Percentiles rank a stretch among this genome's conserved stretches.
These are phyloP conservation scores for Umbelopsis sp. DNA, from an alignment of 192 early-diverging fungal species.

Conservation along the genomic window DNA sequence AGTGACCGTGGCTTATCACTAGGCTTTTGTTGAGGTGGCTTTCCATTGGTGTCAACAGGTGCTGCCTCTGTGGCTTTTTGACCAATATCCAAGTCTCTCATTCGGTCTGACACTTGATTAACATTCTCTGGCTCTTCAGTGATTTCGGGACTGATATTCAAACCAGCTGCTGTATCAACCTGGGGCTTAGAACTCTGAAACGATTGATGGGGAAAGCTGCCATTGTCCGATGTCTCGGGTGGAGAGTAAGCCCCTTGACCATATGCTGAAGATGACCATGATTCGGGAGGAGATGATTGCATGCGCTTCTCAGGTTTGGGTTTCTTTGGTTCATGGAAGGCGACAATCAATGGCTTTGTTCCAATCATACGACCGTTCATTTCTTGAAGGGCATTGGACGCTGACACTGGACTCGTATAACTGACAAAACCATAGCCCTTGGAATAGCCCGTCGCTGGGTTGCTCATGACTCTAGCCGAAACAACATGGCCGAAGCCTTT, in stretches of 20 bases:
- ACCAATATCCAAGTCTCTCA: constrained; percentile 9
- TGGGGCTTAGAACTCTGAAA: background rate
- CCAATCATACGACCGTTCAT: constrained; percentile 87
- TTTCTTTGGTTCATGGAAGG: constrained; percentile 92
- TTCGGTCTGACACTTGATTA: background rate
- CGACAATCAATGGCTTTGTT: constrained; percentile 88
- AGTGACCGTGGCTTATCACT: constrained; percentile 3
- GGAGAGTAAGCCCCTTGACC: background rate
- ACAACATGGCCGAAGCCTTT: constrained; percentile 86
- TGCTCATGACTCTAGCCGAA: constrained; percentile 86
- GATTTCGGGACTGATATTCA: background rate
- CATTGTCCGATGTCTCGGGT: background rate
- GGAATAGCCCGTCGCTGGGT: constrained; percentile 67
- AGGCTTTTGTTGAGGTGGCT: background rate
- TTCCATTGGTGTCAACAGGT: background rate
- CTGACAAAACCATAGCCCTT: constrained; percentile 95
- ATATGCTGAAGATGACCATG: background rate
- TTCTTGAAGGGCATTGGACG: constrained; percentile 82
- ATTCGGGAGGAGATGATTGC: background rate
- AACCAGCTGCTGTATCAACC: background rate
- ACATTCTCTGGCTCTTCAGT: background rate
- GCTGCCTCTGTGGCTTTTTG: background rate
- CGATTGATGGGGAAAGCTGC: background rate
- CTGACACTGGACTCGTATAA: constrained; percentile 89
- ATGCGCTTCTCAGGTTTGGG: constrained; percentile 46